Percentiles rank a stretch among this genome's conserved stretches.
These are phyloP conservation scores for Mrakia hoshinonis DNA, from an alignment of 768 basidiomycete species.

Conservation along the genomic window DNA sequence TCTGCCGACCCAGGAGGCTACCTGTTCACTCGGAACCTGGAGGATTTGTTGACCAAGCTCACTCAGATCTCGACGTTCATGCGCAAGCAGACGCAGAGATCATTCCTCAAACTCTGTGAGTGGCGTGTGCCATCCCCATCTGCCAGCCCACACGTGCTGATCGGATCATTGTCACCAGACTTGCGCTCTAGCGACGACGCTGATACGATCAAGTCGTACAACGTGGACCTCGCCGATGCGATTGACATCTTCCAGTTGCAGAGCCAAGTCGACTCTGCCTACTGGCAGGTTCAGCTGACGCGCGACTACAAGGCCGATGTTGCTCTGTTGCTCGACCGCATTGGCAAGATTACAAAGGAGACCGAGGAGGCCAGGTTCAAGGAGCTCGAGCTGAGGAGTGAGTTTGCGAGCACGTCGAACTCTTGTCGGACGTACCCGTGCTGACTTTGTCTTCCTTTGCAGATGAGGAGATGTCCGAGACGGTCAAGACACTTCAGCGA, in stretches of 20 bases:
- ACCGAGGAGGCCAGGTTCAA: constrained; percentile 59
- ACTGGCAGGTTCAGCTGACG: constrained; percentile 44
- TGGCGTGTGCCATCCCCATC: background rate
- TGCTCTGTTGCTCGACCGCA: constrained; percentile 51
- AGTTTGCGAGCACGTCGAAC: background rate
- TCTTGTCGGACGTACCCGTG: no score
- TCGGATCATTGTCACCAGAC: background rate
- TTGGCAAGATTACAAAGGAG: constrained; percentile 51
- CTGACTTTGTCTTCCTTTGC: background rate
- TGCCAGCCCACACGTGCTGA: background rate
- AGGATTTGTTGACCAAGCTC: constrained; percentile 29
- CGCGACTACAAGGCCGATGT: constrained; percentile 51
- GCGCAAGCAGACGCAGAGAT: constrained; percentile 53
- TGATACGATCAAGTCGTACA: background rate
- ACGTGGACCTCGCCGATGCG: constrained; percentile 49
- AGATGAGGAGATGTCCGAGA: constrained; percentile 64
- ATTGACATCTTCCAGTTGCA: constrained; percentile 50
- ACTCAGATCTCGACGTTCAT: constrained; percentile 45
- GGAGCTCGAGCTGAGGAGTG: constrained; percentile 50
- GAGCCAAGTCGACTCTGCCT: constrained; percentile 33
- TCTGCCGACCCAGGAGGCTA: background rate
- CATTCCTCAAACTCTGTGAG: constrained; percentile 61
- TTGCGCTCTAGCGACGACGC: background rate
- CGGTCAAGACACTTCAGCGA: constrained; percentile 68
- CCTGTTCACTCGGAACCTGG: background rate